A percentile compares a stretch with the other conserved stretches of the same genome.
phyloP scores from a whole-genome alignment of 2,329 filamentous ascomycete species.

The Hypoxylon sp. region DNA sequence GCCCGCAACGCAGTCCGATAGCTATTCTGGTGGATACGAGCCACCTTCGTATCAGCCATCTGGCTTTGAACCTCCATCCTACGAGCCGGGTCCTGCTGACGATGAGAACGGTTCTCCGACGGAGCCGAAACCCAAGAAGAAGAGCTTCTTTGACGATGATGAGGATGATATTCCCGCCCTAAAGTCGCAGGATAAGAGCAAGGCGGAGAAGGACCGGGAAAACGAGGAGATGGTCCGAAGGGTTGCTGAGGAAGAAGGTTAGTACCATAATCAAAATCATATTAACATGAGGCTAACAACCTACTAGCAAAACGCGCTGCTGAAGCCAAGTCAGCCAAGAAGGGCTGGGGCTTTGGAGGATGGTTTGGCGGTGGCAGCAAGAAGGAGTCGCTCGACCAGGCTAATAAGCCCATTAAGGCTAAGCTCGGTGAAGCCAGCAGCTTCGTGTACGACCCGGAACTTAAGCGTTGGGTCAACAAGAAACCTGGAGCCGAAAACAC shows the following conservation, averaged over 20 bases:
- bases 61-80: constrained; percentile 70
- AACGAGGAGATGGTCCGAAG: constrained; percentile 89
- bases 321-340: constrained; percentile 68
- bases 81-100: constrained; percentile 66
- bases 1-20: constrained; percentile 52
- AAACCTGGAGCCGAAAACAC: constrained; percentile 79
- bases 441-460: constrained; percentile 95
- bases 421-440: constrained; percentile 95
- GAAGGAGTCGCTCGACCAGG: constrained; percentile 65
- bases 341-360: constrained; percentile 84
- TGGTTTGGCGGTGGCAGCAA: constrained; percentile 86
- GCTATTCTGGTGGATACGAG: constrained; percentile 65
- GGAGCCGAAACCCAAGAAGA: constrained; percentile 77
- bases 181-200: constrained; percentile 70
- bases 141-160: constrained; percentile 85
- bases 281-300: constrained; percentile 43
- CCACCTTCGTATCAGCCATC: constrained; percentile 74
- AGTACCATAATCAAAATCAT: constrained; percentile 54
- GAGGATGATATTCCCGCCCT: constrained; percentile 75
- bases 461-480: constrained; percentile 99
- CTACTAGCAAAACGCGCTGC: constrained; percentile 72
- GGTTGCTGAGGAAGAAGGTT: constrained; percentile 82
- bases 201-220: constrained; percentile 79
- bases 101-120: constrained; percentile 64
- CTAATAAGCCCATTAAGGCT: constrained; percentile 82